Base-by-base conservation (phyloP, 345 rosid species). In the Pistacia vera region DNA sequence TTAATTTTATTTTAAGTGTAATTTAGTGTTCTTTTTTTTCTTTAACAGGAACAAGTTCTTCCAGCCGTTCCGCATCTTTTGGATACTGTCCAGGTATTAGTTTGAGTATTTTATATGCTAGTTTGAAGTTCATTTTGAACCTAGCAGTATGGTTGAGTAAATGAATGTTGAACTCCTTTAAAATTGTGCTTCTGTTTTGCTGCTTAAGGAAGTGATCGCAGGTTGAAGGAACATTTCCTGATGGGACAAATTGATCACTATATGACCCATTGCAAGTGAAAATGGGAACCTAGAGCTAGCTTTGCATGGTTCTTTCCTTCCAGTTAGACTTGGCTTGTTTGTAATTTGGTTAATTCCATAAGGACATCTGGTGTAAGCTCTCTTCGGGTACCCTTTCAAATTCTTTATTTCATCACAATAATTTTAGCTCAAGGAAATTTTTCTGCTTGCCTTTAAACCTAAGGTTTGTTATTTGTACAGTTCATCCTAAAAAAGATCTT, bases 221-320 rank as follows among this genome's bases (percentile, higher is more conserved):
- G 99, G 91, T 96, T 77, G 99, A 96, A 86, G 99, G 99, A 71
- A 93, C 98, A 54, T 96, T 96, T 87, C 91, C 63, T 57, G 99
- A 96, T 79, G 99, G 99, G 75, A 93, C 98, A 72, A 96, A 96
- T 86, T 96, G 81, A 82, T 96, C 76, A 96, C 97, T 18, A 62
- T 93, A 77, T 97, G 83, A 90, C 72, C 72, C 83, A 84, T 96
- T 79, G 85, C 90, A 60, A 74, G 76, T 63, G 97, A 96, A 87
- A 84, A 91, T 66, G 99, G 98, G 56, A 84, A 93, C 77, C 84
- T 93, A 77, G 90, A 90, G 82, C 91, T 93, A 70, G 99, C 98
- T 85, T 80, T 96, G 56, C 86, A 87, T 67, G 98, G 98, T 71
- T 96, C 99, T 80, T 96, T 96, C 85, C 95, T 96, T 73, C 99